A percentile compares a stretch with the other conserved stretches of the same genome.
These are phyloP conservation scores for Elongisporangium prolatum DNA, from an alignment of 352 stramenopile species.

Conservation along the genomic window DNA sequence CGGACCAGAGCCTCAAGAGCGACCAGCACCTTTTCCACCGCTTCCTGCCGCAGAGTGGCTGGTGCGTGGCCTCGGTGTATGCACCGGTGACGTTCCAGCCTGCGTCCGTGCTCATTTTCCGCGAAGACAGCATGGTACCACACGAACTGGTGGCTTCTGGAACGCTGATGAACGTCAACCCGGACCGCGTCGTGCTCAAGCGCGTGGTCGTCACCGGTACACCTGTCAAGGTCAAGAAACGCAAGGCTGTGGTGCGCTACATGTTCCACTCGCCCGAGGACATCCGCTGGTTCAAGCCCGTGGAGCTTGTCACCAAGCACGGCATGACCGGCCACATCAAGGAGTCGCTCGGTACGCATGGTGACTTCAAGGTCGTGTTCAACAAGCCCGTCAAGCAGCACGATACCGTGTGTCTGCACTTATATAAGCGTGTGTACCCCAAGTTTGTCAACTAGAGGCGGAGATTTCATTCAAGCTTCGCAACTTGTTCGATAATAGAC, in stretches of 20 bases:
- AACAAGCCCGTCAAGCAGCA: constrained; percentile 99
- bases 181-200: constrained; percentile 98
- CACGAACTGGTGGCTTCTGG: constrained; percentile 92
- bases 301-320: constrained; percentile 97
- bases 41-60: constrained; percentile 91
- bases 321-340: constrained; percentile 97
- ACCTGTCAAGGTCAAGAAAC: constrained; percentile 98
- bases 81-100: constrained; percentile 96
- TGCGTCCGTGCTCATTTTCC: constrained; percentile 95
- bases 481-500: neutral
- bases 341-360: constrained; percentile 97
- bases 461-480: neutral
- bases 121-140: constrained; percentile 30
- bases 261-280: constrained; percentile 99
- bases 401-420: constrained; percentile 97
- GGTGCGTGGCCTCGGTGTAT: constrained; percentile 89
- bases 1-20: constrained; percentile 97
- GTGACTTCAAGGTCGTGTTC: constrained; percentile 99
- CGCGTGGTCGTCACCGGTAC: constrained; percentile 98
- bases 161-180: constrained; percentile 94
- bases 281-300: constrained; percentile 98
- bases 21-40: constrained; percentile 99
- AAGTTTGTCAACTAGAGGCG: constrained; percentile 88
- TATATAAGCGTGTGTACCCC: constrained; percentile 99
- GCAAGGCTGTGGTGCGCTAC: constrained; percentile 97